A percentile compares a stretch with the other conserved stretches of the same genome.
These are phyloP conservation scores for Leccinum disarticulatum DNA, from an alignment of 768 basidiomycete species.

Conservation along the genomic window DNA sequence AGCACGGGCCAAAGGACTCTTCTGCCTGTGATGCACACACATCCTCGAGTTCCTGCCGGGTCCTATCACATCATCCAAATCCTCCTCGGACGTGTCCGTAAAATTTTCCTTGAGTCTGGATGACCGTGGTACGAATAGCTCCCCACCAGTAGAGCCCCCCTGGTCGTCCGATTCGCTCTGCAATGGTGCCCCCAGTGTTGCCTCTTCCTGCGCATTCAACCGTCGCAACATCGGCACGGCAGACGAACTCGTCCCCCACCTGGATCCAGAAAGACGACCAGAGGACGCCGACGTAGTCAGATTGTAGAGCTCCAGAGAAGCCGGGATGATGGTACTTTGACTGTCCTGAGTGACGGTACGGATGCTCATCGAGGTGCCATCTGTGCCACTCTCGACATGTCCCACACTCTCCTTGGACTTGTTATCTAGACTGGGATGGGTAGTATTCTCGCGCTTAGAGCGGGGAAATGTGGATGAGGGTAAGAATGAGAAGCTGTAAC, in stretches of 20 bases:
- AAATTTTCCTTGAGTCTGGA: slow-evolving; percentile 24
- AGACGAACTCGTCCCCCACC: slow-evolving; percentile 2
- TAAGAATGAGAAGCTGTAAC: slow-evolving; percentile 30
- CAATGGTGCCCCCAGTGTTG: neutral
- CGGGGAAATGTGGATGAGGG: slow-evolving; percentile 19
- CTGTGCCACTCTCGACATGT: slow-evolving; percentile 12
- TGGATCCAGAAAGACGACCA: neutral
- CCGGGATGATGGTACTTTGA: slow-evolving; percentile 18
- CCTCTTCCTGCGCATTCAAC: slow-evolving; percentile 15
- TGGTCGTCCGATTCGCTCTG: slow-evolving; percentile 1
- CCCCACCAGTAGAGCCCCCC: slow-evolving; percentile 16
- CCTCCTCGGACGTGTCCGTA: slow-evolving; percentile 22
- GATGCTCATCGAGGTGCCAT: slow-evolving; percentile 23
- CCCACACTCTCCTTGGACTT: neutral
- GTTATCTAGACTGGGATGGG: neutral
- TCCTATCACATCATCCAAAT: slow-evolving; percentile 3
- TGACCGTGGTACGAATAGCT: slow-evolving; percentile 12
- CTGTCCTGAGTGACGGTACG: slow-evolving; percentile 22
- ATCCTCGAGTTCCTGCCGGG: neutral
- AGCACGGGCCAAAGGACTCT: slow-evolving; percentile 8
- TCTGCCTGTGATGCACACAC: slow-evolving; percentile 6
- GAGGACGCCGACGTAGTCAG: slow-evolving; percentile 12
- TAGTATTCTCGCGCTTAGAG: slow-evolving; percentile 19
- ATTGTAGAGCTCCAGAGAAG: slow-evolving; percentile 5
- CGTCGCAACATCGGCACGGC: slow-evolving; percentile 21